phyloP scores from a whole-genome alignment of 2,329 filamentous ascomycete species.

The Cryphonectria nitschkei region DNA sequence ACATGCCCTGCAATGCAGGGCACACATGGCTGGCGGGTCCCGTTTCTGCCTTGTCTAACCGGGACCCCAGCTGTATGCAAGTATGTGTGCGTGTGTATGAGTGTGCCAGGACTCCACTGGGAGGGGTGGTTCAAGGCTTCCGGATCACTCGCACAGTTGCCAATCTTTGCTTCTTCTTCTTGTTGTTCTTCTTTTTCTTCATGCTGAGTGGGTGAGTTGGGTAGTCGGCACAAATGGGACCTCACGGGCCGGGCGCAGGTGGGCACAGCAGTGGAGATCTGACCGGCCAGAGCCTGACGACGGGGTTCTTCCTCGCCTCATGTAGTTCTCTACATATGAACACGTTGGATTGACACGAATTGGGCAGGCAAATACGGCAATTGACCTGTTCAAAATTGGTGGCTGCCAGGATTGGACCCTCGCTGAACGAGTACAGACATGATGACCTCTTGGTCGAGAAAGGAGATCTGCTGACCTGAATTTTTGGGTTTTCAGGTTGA shows the following conservation, averaged over 20 bases:
- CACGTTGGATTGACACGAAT: background rate
- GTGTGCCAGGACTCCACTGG: background rate
- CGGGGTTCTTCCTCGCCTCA: background rate
- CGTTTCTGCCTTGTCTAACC: conserved; percentile 3
- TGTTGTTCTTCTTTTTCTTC: background rate
- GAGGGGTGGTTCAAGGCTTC: background rate
- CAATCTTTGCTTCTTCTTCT: no score
- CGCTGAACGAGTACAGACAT: no score
- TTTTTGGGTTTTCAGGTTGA: background rate
- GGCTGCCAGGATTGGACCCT: background rate
- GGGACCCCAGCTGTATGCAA: no score
- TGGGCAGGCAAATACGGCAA: background rate
- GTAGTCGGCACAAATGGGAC: background rate
- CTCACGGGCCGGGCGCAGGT: background rate
- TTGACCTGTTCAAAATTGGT: background rate
- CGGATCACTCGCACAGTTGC: background rate
- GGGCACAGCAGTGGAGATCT: background rate
- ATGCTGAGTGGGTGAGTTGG: background rate
- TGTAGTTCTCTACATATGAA: no score
- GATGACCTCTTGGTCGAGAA: no score
- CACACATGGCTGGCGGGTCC: conserved; percentile 15
- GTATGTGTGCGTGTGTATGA: no score
- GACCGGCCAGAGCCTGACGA: background rate
- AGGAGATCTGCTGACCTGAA: background rate
- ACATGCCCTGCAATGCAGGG: conserved; percentile 2